Evolutionary conservation across 73 alveolate species (phyloP).

Genomic region (Paramecium bursaria): DNA sequence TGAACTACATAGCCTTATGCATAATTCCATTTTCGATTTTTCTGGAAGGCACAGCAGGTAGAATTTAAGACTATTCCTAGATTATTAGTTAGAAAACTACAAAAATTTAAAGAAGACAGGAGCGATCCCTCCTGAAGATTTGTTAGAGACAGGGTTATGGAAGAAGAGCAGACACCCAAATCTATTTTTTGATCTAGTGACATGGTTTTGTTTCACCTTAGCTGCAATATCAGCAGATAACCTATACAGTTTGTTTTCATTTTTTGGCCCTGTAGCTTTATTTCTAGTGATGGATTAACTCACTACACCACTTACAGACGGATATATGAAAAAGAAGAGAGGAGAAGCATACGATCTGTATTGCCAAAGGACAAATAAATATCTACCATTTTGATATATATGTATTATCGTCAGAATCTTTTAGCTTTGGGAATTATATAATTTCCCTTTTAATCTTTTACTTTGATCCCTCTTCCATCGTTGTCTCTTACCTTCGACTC

Average conservation of each 20-base stretch:
- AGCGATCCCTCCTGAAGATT: background rate
- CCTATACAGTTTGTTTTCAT: no score
- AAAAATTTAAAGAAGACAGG: background rate
- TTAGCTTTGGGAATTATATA: slow-evolving; percentile 16
- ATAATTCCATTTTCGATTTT: slow-evolving; percentile 16
- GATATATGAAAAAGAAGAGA: slow-evolving; percentile 46
- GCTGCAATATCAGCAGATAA: slow-evolving; percentile 5
- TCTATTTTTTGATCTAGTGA: slow-evolving; percentile 6
- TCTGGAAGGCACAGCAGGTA: slow-evolving; percentile 27
- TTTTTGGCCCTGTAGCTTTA: slow-evolving; percentile 34
- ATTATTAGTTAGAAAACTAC: background rate
- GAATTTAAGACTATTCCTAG: background rate
- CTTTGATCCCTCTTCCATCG: background rate
- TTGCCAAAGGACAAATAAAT: slow-evolving; percentile 25
- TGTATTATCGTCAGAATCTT: slow-evolving; percentile 5
- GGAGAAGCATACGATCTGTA: slow-evolving; percentile 1
- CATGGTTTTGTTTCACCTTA: slow-evolving; percentile 3
- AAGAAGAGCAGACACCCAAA: slow-evolving; percentile 48
- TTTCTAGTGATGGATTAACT: slow-evolving; percentile 28
- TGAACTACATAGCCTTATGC: slow-evolving; percentile 9
- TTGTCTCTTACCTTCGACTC: slow-evolving; percentile 18
- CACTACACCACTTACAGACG: slow-evolving; percentile 41
- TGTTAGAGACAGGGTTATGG: slow-evolving; percentile 36
- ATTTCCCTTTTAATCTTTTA: slow-evolving; percentile 21
- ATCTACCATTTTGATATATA: slow-evolving; percentile 5